Conservation (phyloP, 768 basidiomycete genomes). For the Boletus sp. region DNA sequence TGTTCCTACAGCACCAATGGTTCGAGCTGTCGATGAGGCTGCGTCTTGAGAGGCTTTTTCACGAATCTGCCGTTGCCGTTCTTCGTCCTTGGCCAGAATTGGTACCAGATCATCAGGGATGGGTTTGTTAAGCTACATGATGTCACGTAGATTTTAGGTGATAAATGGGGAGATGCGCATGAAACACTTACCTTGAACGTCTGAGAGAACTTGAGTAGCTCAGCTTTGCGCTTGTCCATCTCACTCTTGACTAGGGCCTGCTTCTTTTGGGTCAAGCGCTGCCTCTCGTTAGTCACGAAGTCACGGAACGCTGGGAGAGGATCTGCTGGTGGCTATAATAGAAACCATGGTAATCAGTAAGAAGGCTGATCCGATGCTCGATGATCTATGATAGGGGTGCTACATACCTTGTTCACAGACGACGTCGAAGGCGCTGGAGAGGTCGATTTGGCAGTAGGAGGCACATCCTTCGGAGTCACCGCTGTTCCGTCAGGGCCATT, state of each 20-base stretch:
- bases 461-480: slow-evolving; percentile 41
- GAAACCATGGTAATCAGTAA: slow-evolving; percentile 5
- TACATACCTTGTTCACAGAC: slow-evolving; percentile 51
- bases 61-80: slow-evolving; percentile 79
- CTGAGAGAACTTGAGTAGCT: slow-evolving; percentile 89
- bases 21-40: slow-evolving; percentile 59
- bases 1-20: slow-evolving; percentile 55
- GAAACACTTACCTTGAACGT: slow-evolving; percentile 80
- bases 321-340: slow-evolving; percentile 61
- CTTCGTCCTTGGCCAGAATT: slow-evolving; percentile 91
- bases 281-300: slow-evolving; percentile 90
- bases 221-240: slow-evolving; percentile 92
- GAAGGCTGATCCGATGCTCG: background rate
- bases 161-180: background rate
- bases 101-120: slow-evolving; percentile 93
- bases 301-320: slow-evolving; percentile 84
- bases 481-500: slow-evolving; percentile 75
- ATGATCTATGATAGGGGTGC: background rate
- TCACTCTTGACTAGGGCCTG: slow-evolving; percentile 87
- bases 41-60: slow-evolving; percentile 77
- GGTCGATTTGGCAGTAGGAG: slow-evolving; percentile 56
- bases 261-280: slow-evolving; percentile 86
- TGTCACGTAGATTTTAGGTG: background rate
- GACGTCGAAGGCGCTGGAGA: slow-evolving; percentile 56
- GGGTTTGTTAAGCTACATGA: slow-evolving; percentile 78